A percentile compares a stretch with the other conserved stretches of the same genome.
Conservation (phyloP, 768 basidiomycete species). For the Mycena amicta region DNA sequence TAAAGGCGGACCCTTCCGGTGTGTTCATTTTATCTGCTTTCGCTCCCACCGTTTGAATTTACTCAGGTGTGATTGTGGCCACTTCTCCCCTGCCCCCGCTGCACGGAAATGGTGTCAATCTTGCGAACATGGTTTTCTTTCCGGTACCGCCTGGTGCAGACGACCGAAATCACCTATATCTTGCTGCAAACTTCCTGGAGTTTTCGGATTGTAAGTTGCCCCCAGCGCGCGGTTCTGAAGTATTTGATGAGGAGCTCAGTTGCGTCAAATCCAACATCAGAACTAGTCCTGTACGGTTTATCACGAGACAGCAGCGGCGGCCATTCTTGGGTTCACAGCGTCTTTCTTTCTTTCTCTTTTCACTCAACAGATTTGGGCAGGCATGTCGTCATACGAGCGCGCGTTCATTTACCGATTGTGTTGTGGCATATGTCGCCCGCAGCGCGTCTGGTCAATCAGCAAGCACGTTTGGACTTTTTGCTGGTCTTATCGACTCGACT, state of each 20-base stretch:
- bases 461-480: constrained; percentile 42
- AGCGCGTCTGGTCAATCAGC: constrained; percentile 30
- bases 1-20: constrained; percentile 47
- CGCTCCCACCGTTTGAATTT: constrained; percentile 1
- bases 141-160: constrained; percentile 35
- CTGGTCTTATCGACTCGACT: constrained; percentile 49
- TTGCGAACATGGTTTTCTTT: constrained; percentile 52
- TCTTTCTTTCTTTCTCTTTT: neutral
- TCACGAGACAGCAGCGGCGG: constrained; percentile 20
- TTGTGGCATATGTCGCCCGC: constrained; percentile 50
- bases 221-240: too few relatives aligned
- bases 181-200: constrained; percentile 59
- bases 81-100: constrained; percentile 51
- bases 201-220: constrained; percentile 63
- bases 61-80: constrained; percentile 36
- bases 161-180: constrained; percentile 37
- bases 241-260: too few relatives aligned
- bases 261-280: constrained; percentile 40
- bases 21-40: constrained; percentile 23
- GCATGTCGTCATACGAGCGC: constrained; percentile 32
- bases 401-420: constrained; percentile 45
- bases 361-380: constrained; percentile 28
- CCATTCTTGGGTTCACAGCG: constrained; percentile 42
- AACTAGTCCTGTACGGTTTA: constrained; percentile 38
- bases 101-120: constrained; percentile 33